Evolutionary conservation across 768 basidiomycete species (phyloP), one percentile per base, ranked within the genome.

Genomic region (Lactifluus hygrophoroides): DNA sequence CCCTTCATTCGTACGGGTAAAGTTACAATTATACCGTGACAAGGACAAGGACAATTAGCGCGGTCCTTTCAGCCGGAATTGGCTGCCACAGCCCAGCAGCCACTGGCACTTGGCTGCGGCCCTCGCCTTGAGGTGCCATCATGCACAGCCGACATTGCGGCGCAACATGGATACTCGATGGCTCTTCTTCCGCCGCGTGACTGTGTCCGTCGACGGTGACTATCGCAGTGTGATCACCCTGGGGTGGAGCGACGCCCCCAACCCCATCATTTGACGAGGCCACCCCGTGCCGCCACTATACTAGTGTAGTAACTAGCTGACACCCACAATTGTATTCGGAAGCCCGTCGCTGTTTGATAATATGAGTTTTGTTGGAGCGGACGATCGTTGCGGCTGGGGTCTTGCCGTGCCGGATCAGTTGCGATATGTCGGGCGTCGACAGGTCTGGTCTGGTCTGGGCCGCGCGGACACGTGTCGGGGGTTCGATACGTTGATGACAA

Each of bases 21-120:
- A n/a, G n/a, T n/a, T n/a, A n/a, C n/a, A n/a, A 49, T 21, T 25
- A 8, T 28, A 51, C n/a, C n/a, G n/a, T n/a, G 11, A 19, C 30
- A 30, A 50, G n/a, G 47, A 43, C 38, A 38, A 23, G 53, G 21
- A 27, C 35, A 35, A 46, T 55, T 55, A 21, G 55, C 27, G 28
- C 55, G 38, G 19, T 38, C 51, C 42, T 30, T 32, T 46, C 17
- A 10, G 19, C 40, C 56, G 25, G 34, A 44, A 49, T 54, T 43
- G 40, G 56, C 35, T 51, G 51, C 23, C 51, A 52, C 44, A n/a
- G 54, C 58, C 45, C 58, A 42, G 50, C 58, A 49, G 43, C 58
- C 32, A 16, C 55, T 42, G n/a, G n/a, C n/a, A n/a, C n/a, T n/a
- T 40, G 23, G n/a, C 35, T 49, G 42, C 54, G 48, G 50, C 38